A percentile compares a stretch with the other conserved stretches of the same genome.
Evolutionary conservation across 805 yeast genomes (phyloP).

Genomic region (Metschnikowia dekortorum): DNA sequence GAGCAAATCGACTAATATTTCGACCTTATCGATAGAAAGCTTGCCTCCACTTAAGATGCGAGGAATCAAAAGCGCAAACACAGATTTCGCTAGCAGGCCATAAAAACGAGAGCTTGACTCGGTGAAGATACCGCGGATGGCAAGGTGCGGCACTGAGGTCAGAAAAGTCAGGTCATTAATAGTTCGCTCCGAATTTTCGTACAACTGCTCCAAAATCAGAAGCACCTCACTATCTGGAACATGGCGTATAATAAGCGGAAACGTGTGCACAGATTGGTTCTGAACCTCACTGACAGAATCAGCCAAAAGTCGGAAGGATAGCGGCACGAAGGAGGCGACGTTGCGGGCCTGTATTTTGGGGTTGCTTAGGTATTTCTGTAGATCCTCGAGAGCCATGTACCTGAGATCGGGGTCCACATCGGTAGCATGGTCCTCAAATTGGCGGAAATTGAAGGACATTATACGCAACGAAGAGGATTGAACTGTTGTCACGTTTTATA

Average conservation of each 20-base stretch:
- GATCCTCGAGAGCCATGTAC: constrained; percentile 80
- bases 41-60: constrained; percentile 22
- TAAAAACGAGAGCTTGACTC: constrained; percentile 25
- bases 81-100: constrained; percentile 20
- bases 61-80: constrained; percentile 38
- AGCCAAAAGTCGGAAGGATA: constrained; percentile 42
- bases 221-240: constrained; percentile 28
- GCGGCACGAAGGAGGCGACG: constrained; percentile 33
- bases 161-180: constrained; percentile 28
- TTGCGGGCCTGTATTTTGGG: constrained; percentile 22
- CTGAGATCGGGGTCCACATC: constrained; percentile 79
- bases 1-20: constrained; percentile 54
- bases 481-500: background rate
- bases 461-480: background rate
- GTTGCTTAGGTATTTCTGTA: constrained; percentile 30
- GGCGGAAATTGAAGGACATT: constrained; percentile 22
- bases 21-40: constrained; percentile 54
- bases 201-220: constrained; percentile 29
- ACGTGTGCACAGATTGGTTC: constrained; percentile 63
- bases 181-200: constrained; percentile 16
- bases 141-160: constrained; percentile 51
- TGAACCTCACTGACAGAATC: constrained; percentile 72
- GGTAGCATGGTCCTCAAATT: constrained; percentile 41
- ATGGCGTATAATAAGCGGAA: constrained; percentile 41
- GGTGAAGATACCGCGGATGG: constrained; percentile 42